Evolutionary conservation across 139 green algal genomes (phyloP), one percentile per base, ranked within the genome.

Genomic region (Chlorella sp.): DNA sequence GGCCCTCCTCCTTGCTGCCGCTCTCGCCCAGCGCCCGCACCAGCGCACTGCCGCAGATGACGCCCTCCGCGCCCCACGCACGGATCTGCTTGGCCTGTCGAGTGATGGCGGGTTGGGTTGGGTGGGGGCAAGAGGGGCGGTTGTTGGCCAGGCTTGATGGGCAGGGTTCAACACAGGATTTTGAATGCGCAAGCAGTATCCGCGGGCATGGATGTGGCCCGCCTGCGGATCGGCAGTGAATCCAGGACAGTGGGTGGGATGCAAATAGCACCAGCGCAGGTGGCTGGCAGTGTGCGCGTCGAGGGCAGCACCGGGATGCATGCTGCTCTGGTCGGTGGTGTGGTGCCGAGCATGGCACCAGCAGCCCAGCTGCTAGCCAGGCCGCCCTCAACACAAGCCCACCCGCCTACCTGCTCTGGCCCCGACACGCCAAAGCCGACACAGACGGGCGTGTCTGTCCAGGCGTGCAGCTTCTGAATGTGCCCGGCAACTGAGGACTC

Each of bases 371-470:
- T 2, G 34, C 9, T 4, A 2, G n/a, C 41, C 20, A 62, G 1
- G 44, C 19, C 3, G 11, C 46, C 30, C 80, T 89, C 81, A 28
- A 20, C 51, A n/a, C 51, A 3, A 26, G 51, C 11, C 51, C 51
- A 60, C 51, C 44, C 78, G 1, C 84, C 7, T 51, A 85, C 93
- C 73, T 95, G 94, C 84, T 98, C 95, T 5, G 92, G 90, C 3
- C 89, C 89, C 1, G 94, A 98, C 1, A 99, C 95, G 34, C 97
- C 97, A 91, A 99, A 99, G 20, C 97, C 97, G 0, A 99, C 97
- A 5, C 93, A 95, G 0, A 99, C 86, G 58, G 90, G 85, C 90
- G 97, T 98, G 88, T 96, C 94, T 26, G 94, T 96, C 22, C 96
- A 89, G 5, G 48, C 36, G 64, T 97, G 93, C 72, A 99, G 86